Base-by-base conservation (phyloP, 345 rosid genomes). In the Rhizophora mangle region DNA sequence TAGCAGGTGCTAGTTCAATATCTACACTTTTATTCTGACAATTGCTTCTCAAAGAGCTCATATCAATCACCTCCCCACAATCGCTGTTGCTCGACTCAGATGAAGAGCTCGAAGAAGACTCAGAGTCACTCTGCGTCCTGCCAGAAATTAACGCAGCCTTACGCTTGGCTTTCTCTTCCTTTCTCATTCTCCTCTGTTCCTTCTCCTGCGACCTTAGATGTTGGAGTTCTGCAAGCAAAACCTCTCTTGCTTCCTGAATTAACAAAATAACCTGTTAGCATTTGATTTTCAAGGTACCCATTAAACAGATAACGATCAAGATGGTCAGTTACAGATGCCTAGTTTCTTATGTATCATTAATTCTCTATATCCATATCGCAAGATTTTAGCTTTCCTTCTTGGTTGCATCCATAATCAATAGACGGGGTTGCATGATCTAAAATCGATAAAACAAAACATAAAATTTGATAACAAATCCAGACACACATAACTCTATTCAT, bases 1-100 rank as follows among this genome's bases (percentile, higher is more conserved):
- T 63, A 1, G 34, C 27, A 18, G 21, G 59, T 20, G 30, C 34
- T 15, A 59, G 22, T 58, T 60, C 69, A 3, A 57, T 46, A 19
- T 58, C 65, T 15, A 37, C 57, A 31, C 15, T 6, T 15, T 18
- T 55, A 11, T n/a, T 26, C 63, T 3, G 31, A 56, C 47, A 24
- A 6, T 51, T 39, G 2, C 22, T 20, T 54, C 49, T 67, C 26
- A 60, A 36, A 37, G 53, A 8, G 39, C 37, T 53, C 64, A 56
- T 22, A 32, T 39, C 58, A 19, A 62, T 8, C 1, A 26, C 36
- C 32, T 5, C 60, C 5, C 29, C 67, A 43, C 63, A 54, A 62
- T 74, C 72, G 11, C 77, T 29, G 58, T 63, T 68, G 37, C 77
- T 62, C 19, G 77, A 74, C 13, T 68, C 72, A 4, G 77, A 62